Evolutionary conservation across 805 yeast species (phyloP).

Genomic region (Priceomyces carsonii): DNA sequence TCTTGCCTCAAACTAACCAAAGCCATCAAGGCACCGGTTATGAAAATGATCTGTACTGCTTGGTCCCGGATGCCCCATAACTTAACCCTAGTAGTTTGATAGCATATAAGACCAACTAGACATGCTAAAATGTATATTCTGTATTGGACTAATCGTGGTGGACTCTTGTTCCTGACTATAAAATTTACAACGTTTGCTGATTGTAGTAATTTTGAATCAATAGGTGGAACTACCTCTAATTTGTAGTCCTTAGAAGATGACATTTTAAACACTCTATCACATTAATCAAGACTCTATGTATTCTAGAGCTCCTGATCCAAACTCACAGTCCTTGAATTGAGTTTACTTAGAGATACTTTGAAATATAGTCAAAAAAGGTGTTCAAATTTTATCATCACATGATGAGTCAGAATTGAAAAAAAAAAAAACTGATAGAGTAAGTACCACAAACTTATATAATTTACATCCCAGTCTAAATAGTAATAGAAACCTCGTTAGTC

Average conservation of each 20-base stretch:
- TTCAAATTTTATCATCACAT: no score
- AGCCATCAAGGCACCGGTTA: slow-evolving; percentile 9
- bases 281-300: no score
- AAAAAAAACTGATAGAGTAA: no score
- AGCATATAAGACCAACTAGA: background rate
- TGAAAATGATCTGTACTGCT: background rate
- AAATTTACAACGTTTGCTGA: slow-evolving; percentile 18
- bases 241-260: slow-evolving; percentile 30
- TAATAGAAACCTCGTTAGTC: slow-evolving; percentile 6
- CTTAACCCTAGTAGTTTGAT: slow-evolving; percentile 1
- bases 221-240: slow-evolving; percentile 26
- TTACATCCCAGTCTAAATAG: no score
- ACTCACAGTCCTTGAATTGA: no score
- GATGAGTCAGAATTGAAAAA: no score
- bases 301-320: no score
- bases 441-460: no score
- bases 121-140: slow-evolving; percentile 7
- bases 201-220: slow-evolving; percentile 12
- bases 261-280: no score
- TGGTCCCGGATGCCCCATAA: background rate
- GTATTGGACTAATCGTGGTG: slow-evolving; percentile 5
- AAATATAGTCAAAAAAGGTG: no score
- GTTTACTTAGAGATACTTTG: no score
- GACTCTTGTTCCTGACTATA: slow-evolving; percentile 14
- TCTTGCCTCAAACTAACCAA: slow-evolving; percentile 26